Percentiles rank a stretch among this genome's conserved stretches.
phyloP scores from a whole-genome alignment of 2,329 filamentous ascomycete species.

The Balansia obtecta region DNA sequence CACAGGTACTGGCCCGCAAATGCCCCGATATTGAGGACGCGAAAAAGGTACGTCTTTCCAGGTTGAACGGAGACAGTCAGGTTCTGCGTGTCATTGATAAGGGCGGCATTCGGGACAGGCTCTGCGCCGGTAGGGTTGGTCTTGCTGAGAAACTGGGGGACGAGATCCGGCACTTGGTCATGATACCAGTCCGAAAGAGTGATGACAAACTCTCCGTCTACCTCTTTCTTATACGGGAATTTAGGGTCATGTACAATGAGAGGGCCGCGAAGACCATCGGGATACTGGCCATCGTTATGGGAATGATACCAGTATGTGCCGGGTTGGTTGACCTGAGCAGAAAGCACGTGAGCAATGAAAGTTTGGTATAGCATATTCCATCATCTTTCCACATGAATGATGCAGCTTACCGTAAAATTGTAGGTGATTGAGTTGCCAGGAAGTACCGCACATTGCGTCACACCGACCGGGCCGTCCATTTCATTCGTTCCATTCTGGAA shows the following conservation, averaged over 20 bases:
- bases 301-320: slow-evolving; percentile 76
- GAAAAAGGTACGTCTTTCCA: slow-evolving; percentile 60
- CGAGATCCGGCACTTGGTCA: slow-evolving; percentile 35
- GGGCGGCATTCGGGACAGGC: slow-evolving; percentile 53
- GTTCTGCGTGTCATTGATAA: slow-evolving; percentile 60
- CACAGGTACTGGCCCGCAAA: slow-evolving; percentile 56
- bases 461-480: slow-evolving; percentile 58
- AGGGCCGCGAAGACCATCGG: slow-evolving; percentile 54
- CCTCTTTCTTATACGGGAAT: slow-evolving; percentile 42
- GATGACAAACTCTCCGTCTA: slow-evolving; percentile 51
- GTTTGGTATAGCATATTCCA: background rate
- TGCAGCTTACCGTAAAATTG: slow-evolving; percentile 45
- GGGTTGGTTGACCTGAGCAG: slow-evolving; percentile 43
- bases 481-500: slow-evolving; percentile 53
- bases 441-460: slow-evolving; percentile 55
- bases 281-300: slow-evolving; percentile 54
- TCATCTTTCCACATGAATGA: too few relatives aligned
- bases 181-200: slow-evolving; percentile 65
- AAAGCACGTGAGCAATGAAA: background rate
- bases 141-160: slow-evolving; percentile 37
- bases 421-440: slow-evolving; percentile 56
- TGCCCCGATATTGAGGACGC: slow-evolving; percentile 60
- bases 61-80: slow-evolving; percentile 47
- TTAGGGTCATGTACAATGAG: slow-evolving; percentile 52
- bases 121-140: slow-evolving; percentile 45